Evolutionary conservation across 768 basidiomycete species (phyloP).

Genomic region (Psilocybe tampanensis): DNA sequence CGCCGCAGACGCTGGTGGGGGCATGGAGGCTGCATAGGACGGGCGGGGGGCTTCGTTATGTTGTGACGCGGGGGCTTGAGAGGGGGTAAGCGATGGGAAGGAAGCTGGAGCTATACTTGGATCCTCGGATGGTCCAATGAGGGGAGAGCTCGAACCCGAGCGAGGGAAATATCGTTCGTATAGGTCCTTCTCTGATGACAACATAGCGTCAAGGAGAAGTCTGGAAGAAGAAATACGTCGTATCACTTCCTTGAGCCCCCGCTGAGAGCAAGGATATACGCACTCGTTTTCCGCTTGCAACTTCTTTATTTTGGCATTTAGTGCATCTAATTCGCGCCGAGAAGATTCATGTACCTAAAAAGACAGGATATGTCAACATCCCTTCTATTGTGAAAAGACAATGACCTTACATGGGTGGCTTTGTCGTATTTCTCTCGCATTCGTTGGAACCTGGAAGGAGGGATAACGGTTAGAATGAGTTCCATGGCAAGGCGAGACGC

Average conservation of each 20-base stretch:
- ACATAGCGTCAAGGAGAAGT: constrained; percentile 40
- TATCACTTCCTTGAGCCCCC: neutral
- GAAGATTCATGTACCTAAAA: constrained; percentile 38
- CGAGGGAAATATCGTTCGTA: constrained; percentile 26
- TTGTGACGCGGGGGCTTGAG: neutral
- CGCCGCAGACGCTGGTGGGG: neutral
- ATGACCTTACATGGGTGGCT: constrained; percentile 31
- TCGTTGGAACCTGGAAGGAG: constrained; percentile 40
- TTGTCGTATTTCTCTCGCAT: constrained; percentile 50
- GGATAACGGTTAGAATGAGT: neutral
- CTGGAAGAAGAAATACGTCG: constrained; percentile 20
- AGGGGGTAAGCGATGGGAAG: neutral
- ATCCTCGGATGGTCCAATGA: neutral
- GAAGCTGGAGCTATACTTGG: neutral
- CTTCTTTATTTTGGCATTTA: constrained; percentile 42
- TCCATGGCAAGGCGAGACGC: neutral
- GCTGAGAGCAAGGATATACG: constrained; percentile 12
- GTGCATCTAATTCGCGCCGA: constrained; percentile 40
- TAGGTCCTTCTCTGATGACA: constrained; percentile 24
- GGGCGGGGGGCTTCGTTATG: neutral
- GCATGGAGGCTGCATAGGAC: neutral
- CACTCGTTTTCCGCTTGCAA: constrained; percentile 56
- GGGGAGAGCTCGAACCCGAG: constrained; percentile 2
- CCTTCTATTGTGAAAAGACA: neutral
- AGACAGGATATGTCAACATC: neutral